Percentiles rank a stretch among this genome's conserved stretches.
Evolutionary conservation across 208 protist species (phyloP).

Genomic region (Leishmania major): DNA sequence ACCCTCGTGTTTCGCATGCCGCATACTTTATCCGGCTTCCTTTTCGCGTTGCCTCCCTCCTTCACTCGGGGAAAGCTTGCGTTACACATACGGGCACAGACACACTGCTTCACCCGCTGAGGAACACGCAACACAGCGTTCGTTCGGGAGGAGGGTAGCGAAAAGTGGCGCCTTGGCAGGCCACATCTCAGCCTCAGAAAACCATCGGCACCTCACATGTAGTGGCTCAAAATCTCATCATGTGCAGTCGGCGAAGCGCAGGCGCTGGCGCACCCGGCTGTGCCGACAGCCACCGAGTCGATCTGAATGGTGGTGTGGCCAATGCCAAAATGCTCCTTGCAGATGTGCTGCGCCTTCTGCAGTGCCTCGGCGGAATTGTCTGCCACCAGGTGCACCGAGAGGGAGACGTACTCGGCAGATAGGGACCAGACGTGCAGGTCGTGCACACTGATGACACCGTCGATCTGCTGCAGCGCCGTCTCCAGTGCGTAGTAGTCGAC

Average conservation of each 20-base stretch:
- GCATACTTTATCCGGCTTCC: not conserved
- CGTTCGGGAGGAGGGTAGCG: no score
- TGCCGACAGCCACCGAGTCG: conserved; percentile 54
- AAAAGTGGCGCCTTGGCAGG: not conserved
- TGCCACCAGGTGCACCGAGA: conserved; percentile 84
- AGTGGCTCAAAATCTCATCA: not conserved
- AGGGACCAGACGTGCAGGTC: conserved; percentile 93
- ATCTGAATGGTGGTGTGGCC: conserved; percentile 92
- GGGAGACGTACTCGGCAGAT: conserved; percentile 71
- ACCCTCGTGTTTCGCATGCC: not conserved
- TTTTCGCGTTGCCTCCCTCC: not conserved
- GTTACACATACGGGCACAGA: not conserved
- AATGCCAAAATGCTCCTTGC: conserved; percentile 62
- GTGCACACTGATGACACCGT: conserved; percentile 79
- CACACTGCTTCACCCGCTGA: not conserved
- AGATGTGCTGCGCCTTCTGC: conserved; percentile 65
- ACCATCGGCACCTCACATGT: not conserved
- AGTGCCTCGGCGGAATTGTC: conserved; percentile 48
- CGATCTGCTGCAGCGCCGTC: conserved; percentile 50
- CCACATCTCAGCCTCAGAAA: not conserved
- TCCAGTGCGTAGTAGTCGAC: conserved; percentile 65
- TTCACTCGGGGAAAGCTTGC: not conserved
- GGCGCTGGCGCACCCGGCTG: conserved; percentile 25
- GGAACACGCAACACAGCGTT: not conserved
- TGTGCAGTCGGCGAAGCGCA: conserved; percentile 22